phyloP scores from a whole-genome alignment of 2,329 filamentous ascomycete species.

The Paraphoma chrysanthemicola region DNA sequence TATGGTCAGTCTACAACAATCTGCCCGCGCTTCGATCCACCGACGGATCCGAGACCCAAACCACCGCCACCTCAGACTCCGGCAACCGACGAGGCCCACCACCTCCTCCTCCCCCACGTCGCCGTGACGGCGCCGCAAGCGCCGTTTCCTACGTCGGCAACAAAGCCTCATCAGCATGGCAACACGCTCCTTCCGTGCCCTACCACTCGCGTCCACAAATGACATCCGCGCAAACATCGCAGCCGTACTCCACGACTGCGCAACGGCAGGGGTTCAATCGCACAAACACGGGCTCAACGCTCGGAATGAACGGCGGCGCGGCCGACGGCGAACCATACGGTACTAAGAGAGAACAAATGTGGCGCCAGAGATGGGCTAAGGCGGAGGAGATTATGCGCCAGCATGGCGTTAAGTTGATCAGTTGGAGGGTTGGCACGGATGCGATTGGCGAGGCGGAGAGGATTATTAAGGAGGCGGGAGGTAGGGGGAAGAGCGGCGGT shows the following conservation, averaged over 20 bases:
- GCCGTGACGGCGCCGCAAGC: constrained; percentile 45
- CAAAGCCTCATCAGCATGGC: constrained; percentile 46
- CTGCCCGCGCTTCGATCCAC: constrained; percentile 44
- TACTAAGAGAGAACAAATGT: constrained; percentile 76
- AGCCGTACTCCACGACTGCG: constrained; percentile 36
- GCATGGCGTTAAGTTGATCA: constrained; percentile 72
- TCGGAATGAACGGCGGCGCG: constrained; percentile 23
- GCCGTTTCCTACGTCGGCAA: constrained; percentile 48
- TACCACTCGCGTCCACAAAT: constrained; percentile 33
- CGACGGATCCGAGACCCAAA: constrained; percentile 15
- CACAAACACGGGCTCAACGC: constrained; percentile 32
- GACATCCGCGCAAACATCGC: constrained; percentile 20
- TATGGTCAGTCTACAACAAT: constrained; percentile 49
- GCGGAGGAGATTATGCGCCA: constrained; percentile 70
- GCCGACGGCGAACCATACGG: constrained; percentile 32
- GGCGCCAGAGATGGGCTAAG: constrained; percentile 70
- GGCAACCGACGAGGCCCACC: constrained; percentile 28
- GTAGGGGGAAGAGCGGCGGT: constrained; percentile 31
- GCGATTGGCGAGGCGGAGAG: constrained; percentile 70
- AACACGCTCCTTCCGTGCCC: constrained; percentile 39
- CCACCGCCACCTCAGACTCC: constrained; percentile 16
- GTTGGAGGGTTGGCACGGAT: constrained; percentile 76
- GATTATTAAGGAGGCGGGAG: constrained; percentile 65
- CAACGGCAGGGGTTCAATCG: constrained; percentile 30
- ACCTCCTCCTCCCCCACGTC: constrained; percentile 46